A percentile compares a stretch with the other conserved stretches of the same genome.
Conservation (phyloP, 1,139 yeast species). For the Suhomyces bolitotheri region DNA sequence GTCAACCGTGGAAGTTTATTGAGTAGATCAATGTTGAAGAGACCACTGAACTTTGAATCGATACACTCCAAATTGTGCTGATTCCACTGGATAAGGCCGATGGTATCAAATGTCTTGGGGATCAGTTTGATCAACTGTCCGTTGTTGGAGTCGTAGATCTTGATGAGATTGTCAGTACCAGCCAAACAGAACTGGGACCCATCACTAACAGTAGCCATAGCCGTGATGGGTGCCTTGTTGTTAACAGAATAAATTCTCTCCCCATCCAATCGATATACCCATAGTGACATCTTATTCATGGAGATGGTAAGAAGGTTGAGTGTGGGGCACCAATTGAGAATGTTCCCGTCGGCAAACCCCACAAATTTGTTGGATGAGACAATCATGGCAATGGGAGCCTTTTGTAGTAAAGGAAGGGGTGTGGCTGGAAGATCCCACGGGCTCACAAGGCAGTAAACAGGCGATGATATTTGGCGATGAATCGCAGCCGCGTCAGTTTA, state of each 20-base stretch:
- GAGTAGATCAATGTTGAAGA: conserved; percentile 29
- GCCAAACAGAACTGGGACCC: conserved; percentile 47
- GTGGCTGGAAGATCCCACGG: too few species aligned
- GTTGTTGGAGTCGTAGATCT: conserved; percentile 51
- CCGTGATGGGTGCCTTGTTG: conserved; percentile 35
- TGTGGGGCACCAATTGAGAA: conserved; percentile 56
- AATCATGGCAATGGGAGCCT: conserved; percentile 2
- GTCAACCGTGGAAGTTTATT: conserved; percentile 29
- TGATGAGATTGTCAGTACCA: conserved; percentile 46
- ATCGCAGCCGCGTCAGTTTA: too few species aligned
- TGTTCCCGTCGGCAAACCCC: conserved; percentile 43
- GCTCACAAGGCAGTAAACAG: too few species aligned
- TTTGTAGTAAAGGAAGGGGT: too few species aligned
- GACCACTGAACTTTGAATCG: conserved; percentile 15
- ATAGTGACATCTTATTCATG: conserved; percentile 48
- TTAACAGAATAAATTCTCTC: conserved; percentile 54
- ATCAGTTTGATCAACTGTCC: conserved; percentile 40
- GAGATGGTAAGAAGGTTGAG: conserved; percentile 54
- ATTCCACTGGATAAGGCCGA: conserved; percentile 31
- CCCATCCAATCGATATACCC: conserved; percentile 57
- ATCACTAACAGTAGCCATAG: conserved; percentile 36
- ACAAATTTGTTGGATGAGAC: conserved; percentile 26
- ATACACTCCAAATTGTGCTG: conserved; percentile 5
- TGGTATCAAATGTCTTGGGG: conserved; percentile 18
- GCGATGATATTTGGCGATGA: too few species aligned